A percentile compares a stretch with the other conserved stretches of the same genome.
phyloP scores from a whole-genome alignment of 2,329 filamentous ascomycete species.

The Xenosphaeropsis pyriputrescens region DNA sequence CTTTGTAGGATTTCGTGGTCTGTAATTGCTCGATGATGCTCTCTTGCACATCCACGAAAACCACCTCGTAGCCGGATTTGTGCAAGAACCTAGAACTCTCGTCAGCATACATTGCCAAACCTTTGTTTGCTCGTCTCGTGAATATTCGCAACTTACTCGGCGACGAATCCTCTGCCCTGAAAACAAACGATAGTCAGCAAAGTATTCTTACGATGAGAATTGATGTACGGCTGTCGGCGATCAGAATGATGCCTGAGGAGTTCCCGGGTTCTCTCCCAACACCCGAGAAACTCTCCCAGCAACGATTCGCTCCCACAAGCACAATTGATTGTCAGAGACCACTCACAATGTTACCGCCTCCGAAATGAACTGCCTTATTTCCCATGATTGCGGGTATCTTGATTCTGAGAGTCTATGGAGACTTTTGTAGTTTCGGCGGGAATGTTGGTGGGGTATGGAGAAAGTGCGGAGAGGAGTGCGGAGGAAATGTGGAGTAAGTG shows the following conservation, averaged over 20 bases:
- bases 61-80: slow-evolving; percentile 86
- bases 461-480: no score
- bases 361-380: slow-evolving; percentile 71
- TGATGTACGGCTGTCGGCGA: no score
- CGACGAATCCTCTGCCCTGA: slow-evolving; percentile 28
- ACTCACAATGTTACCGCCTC: slow-evolving; percentile 59
- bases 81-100: slow-evolving; percentile 50
- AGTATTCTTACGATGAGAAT: no score
- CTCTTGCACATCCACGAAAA: slow-evolving; percentile 93
- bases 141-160: slow-evolving; percentile 11
- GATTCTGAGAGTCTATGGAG: neutral
- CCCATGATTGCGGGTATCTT: slow-evolving; percentile 5
- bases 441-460: no score
- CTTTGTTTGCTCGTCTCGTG: slow-evolving; percentile 1
- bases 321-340: no score
- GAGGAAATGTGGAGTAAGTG: neutral
- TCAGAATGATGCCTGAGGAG: no score
- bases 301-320: no score
- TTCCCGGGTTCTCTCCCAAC: no score
- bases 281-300: no score
- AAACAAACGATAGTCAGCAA: no score
- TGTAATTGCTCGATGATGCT: slow-evolving; percentile 69
- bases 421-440: no score
- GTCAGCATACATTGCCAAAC: slow-evolving; percentile 44
- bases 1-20: slow-evolving; percentile 61